Conservation (phyloP, 2,329 filamentous ascomycete species). For the Phaeosphaeria sp. region DNA sequence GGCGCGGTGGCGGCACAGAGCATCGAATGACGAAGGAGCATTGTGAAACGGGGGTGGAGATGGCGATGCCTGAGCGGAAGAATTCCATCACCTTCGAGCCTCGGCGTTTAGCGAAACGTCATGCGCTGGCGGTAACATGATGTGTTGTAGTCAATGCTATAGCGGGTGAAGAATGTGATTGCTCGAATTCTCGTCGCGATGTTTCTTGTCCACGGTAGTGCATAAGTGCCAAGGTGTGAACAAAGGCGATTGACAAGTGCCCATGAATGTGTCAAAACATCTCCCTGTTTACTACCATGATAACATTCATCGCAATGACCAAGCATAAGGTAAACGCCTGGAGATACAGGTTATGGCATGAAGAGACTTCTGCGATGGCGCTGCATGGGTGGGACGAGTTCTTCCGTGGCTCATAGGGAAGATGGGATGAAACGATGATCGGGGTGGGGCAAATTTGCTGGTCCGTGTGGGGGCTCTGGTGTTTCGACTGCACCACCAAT, state of each 20-base stretch:
- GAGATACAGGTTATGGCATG: not conserved
- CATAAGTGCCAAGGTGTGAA: not conserved
- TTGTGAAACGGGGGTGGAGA: slow-evolving; percentile 27
- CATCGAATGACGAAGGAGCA: slow-evolving; percentile 23
- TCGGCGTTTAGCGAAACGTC: slow-evolving; percentile 36
- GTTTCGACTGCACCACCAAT: slow-evolving; percentile 16
- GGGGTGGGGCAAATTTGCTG: slow-evolving; percentile 22
- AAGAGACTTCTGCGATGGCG: slow-evolving; percentile 1
- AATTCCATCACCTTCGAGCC: slow-evolving; percentile 10
- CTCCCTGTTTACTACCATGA: no score
- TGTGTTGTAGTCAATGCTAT: slow-evolving; percentile 9
- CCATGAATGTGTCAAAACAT: no score
- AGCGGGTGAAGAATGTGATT: not conserved
- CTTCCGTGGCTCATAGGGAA: slow-evolving; percentile 16
- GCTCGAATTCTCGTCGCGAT: not conserved
- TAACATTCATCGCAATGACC: no score
- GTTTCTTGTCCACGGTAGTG: not conserved
- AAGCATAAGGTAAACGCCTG: not conserved
- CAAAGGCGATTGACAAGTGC: no score
- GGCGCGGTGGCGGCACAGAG: slow-evolving; percentile 12
- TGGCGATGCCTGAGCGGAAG: slow-evolving; percentile 16
- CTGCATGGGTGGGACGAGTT: slow-evolving; percentile 17
- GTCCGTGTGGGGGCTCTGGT: slow-evolving; percentile 9
- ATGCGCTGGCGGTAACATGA: slow-evolving; percentile 21
- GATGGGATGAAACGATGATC: slow-evolving; percentile 22